A percentile compares a stretch with the other conserved stretches of the same genome.
These are phyloP conservation scores for Uncinocarpus reesii DNA, from an alignment of 2,329 filamentous ascomycete species.

Conservation along the genomic window DNA sequence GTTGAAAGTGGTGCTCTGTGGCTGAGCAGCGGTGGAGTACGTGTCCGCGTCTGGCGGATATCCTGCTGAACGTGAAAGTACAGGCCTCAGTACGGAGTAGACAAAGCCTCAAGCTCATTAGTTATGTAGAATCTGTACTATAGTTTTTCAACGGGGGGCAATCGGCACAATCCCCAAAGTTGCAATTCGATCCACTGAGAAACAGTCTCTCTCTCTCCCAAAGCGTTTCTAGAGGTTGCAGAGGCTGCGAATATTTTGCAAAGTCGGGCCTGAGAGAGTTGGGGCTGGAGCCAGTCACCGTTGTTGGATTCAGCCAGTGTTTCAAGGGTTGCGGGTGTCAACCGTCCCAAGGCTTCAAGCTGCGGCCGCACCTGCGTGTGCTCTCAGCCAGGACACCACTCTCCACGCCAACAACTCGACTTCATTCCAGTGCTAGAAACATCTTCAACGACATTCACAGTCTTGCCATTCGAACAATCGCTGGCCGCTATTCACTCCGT, in stretches of 20 bases:
- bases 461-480: too few relatives aligned
- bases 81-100: too few relatives aligned
- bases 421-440: neutral
- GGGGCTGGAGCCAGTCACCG: constrained; percentile 1
- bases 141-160: too few relatives aligned
- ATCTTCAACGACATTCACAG: neutral
- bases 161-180: too few relatives aligned
- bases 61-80: neutral
- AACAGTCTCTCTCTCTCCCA: too few relatives aligned
- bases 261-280: neutral
- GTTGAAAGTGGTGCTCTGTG: neutral
- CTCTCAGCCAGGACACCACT: neutral
- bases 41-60: neutral
- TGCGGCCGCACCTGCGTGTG: neutral
- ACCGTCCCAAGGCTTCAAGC: constrained; percentile 4
- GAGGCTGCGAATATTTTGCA: too few relatives aligned
- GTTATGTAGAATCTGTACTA: too few relatives aligned
- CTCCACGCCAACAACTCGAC: neutral
- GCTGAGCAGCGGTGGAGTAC: constrained; percentile 5
- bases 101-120: too few relatives aligned
- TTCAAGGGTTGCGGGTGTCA: constrained; percentile 10
- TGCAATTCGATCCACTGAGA: too few relatives aligned
- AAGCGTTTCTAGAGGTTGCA: too few relatives aligned
- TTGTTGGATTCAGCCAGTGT: constrained; percentile 9
- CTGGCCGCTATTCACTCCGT: neutral